These are phyloP conservation scores for Ustilago loliicola DNA, from an alignment of 1,284 basidiomycete species.

Conservation along the genomic window DNA sequence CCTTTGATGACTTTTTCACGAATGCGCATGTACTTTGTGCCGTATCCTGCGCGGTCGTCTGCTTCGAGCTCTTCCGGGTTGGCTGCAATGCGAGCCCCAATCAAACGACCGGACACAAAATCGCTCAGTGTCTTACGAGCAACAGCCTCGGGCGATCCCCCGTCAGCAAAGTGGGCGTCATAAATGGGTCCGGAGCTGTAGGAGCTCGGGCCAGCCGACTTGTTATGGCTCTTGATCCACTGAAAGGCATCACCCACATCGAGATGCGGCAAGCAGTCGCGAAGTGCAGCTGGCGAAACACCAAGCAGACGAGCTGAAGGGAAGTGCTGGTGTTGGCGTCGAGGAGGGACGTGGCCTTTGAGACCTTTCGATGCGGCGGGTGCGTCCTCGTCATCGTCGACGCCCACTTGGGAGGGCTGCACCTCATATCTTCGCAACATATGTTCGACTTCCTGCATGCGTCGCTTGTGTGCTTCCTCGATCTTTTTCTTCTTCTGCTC, in stretches of 20 bases:
- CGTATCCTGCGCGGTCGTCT: constrained; percentile 41
- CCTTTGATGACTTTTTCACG: constrained; percentile 43
- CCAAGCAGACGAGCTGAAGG: constrained; percentile 74
- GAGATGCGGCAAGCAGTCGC: constrained; percentile 85
- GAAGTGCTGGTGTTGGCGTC: constrained; percentile 49
- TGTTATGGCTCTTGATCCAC: constrained; percentile 74
- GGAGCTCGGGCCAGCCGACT: constrained; percentile 66
- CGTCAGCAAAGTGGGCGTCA: constrained; percentile 20
- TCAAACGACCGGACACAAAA: constrained; percentile 48
- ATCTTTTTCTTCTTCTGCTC: constrained; percentile 44
- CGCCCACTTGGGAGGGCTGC: constrained; percentile 28
- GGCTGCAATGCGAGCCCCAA: constrained; percentile 40
- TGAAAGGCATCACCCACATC: constrained; percentile 86
- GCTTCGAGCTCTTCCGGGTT: constrained; percentile 22
- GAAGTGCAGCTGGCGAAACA: constrained; percentile 77
- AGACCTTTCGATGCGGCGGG: constrained; percentile 17
- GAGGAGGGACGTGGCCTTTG: constrained; percentile 42
- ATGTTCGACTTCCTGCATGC: constrained; percentile 63
- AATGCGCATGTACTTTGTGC: constrained; percentile 50
- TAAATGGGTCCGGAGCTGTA: constrained; percentile 66
- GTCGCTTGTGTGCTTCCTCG: constrained; percentile 37
- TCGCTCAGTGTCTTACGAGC: constrained; percentile 56
- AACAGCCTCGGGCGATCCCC: constrained; percentile 17
- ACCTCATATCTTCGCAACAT: constrained; percentile 59
- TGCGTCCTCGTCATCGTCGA: background rate